phyloP scores from a whole-genome alignment of 2,329 filamentous ascomycete species.

The Stemphylium lycopersici region DNA sequence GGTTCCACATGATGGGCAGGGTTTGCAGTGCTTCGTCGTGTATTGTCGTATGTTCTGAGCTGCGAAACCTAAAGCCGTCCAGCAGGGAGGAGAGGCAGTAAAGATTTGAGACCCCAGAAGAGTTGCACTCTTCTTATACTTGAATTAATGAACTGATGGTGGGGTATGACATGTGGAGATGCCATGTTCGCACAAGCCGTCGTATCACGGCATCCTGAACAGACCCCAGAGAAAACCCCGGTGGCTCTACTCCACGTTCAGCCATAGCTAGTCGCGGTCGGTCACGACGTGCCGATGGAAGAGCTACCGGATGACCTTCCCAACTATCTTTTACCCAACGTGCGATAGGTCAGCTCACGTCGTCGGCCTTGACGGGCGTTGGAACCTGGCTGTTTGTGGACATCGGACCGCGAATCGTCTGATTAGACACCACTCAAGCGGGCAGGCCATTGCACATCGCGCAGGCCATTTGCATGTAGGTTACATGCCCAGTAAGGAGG shows the following conservation, averaged over 20 bases:
- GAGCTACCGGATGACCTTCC: slow-evolving; percentile 6
- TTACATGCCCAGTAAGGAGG: slow-evolving; percentile 22
- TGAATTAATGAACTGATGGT: neutral
- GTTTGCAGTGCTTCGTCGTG: neutral
- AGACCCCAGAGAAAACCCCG: slow-evolving; percentile 8
- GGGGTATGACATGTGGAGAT: slow-evolving; percentile 12
- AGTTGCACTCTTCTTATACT: slow-evolving; percentile 6
- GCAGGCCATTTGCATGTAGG: slow-evolving; percentile 1
- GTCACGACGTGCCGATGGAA: neutral
- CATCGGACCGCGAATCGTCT: slow-evolving; percentile 5
- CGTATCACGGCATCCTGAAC: neutral
- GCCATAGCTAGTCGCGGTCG: neutral
- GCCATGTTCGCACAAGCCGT: neutral
- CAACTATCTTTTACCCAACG: neutral
- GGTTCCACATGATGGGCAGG: slow-evolving; percentile 41
- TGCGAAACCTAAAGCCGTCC: slow-evolving; percentile 2
- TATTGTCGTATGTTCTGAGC: neutral
- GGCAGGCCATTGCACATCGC: neutral
- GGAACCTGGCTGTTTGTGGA: neutral
- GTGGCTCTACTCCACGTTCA: slow-evolving; percentile 4
- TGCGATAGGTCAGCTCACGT: slow-evolving; percentile 1
- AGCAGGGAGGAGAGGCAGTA: slow-evolving; percentile 8
- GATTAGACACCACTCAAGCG: neutral
- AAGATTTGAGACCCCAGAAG: neutral
- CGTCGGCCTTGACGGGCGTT: slow-evolving; percentile 6